phyloP scores from a whole-genome alignment of 2,329 filamentous ascomycete species.

The Nakataea oryzae region DNA sequence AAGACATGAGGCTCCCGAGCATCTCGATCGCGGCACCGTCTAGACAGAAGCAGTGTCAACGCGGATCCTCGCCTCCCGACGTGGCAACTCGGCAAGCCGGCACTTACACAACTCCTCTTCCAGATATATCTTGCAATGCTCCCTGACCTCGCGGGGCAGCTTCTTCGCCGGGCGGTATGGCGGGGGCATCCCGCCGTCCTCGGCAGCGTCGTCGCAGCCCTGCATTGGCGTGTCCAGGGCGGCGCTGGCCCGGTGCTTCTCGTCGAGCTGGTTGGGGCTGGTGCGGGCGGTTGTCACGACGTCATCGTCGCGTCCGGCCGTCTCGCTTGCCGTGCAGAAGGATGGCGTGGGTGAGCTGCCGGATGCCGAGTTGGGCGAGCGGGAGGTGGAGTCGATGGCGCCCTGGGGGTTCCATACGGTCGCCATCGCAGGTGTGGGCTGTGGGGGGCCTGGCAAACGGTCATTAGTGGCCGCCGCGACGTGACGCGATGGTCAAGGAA shows the following conservation, averaged over 20 bases:
- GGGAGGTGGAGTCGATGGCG: neutral
- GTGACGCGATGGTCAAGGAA: neutral
- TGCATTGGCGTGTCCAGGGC: neutral
- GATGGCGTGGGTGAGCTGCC: neutral
- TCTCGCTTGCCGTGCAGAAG: slow-evolving; percentile 2
- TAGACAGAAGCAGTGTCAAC: slow-evolving; percentile 13
- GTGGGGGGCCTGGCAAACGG: neutral
- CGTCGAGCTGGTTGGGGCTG: neutral
- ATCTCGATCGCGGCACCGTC: slow-evolving; percentile 51
- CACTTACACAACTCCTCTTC: slow-evolving; percentile 53
- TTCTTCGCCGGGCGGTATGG: slow-evolving; percentile 42
- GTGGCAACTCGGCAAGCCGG: neutral
- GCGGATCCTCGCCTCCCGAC: neutral
- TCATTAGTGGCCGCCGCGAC: neutral
- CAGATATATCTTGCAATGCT: slow-evolving; percentile 60
- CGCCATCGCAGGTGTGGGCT: neutral
- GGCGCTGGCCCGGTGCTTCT: neutral
- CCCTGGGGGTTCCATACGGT: neutral
- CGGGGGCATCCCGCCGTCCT: neutral
- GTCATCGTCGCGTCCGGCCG: neutral
- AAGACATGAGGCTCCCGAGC: slow-evolving; percentile 50
- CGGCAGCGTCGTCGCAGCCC: neutral
- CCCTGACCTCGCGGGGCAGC: slow-evolving; percentile 52
- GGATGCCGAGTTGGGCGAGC: neutral
- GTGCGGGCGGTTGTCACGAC: slow-evolving; percentile 1